Evolutionary conservation across 768 basidiomycete species (phyloP).

Genomic region (Pleurotus citrinopileatus): DNA sequence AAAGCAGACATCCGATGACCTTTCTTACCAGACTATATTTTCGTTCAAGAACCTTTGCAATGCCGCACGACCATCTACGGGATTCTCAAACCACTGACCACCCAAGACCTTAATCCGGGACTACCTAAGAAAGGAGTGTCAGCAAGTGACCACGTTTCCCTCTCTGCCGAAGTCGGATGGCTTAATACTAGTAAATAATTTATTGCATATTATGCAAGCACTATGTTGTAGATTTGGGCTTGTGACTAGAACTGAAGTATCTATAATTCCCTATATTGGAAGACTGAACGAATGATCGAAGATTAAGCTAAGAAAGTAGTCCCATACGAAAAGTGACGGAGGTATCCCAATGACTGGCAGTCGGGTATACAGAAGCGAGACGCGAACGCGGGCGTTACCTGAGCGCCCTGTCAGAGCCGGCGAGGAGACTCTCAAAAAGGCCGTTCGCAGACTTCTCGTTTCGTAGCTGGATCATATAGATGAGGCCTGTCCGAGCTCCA

Average conservation of each 20-base stretch:
- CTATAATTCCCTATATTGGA: conserved; percentile 5
- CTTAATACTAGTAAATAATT: conserved; percentile 13
- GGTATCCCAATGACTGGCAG: conserved; percentile 12
- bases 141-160: conserved; percentile 84
- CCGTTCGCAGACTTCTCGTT: conserved; percentile 85
- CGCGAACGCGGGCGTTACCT: conserved; percentile 10
- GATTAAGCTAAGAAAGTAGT: conserved; percentile 6
- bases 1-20: conserved; percentile 11
- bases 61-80: conserved; percentile 36
- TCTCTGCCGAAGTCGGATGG: conserved; percentile 62
- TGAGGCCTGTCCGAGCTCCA: conserved; percentile 87
- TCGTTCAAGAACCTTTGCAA: conserved; percentile 54
- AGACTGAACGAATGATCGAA: conserved; percentile 11
- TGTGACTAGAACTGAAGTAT: conserved; percentile 14
- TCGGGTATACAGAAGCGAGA: background rate
- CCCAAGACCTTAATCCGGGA: conserved; percentile 61
- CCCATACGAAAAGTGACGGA: conserved; percentile 6
- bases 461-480: conserved; percentile 96
- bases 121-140: conserved; percentile 78
- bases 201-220: conserved; percentile 16
- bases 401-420: conserved; percentile 74
- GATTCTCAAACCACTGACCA: conserved; percentile 60
- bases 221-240: conserved; percentile 5
- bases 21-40: conserved; percentile 76
- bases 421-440: conserved; percentile 82